These are phyloP conservation scores for Monarda citriodora DNA, from an alignment of 305 asterid genomes.

Conservation along the genomic window DNA sequence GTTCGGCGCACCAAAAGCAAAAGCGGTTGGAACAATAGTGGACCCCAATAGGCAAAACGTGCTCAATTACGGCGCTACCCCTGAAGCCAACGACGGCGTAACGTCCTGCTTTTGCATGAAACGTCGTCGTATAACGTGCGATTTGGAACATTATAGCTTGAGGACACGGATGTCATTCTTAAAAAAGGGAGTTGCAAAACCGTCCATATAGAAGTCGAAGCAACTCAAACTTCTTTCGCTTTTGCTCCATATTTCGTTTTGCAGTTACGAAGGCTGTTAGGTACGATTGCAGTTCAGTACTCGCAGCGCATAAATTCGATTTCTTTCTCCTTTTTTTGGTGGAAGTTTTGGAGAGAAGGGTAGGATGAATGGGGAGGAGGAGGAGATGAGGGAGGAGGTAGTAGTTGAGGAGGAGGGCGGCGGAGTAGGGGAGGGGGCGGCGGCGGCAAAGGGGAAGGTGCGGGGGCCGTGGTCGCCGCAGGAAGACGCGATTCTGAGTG, in stretches of 20 bases:
- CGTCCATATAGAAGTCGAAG: conserved; percentile 26
- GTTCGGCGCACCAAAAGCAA: conserved; percentile 32
- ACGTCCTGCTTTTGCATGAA: background rate
- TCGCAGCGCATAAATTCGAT: conserved; percentile 14
- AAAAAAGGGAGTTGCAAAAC: conserved; percentile 12
- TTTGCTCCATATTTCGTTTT: conserved; percentile 18
- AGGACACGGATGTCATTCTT: conserved; percentile 29
- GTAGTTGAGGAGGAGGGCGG: conserved; percentile 24
- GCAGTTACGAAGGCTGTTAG: conserved; percentile 39
- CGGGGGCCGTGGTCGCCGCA: conserved; percentile 84
- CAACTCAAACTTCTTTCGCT: conserved; percentile 11
- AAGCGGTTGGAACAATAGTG: conserved; percentile 35
- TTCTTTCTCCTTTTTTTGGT: background rate
- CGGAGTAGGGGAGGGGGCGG: conserved; percentile 21
- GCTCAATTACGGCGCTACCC: conserved; percentile 15
- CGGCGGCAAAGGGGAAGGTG: conserved; percentile 37
- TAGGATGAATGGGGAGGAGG: conserved; percentile 17
- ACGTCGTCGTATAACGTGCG: conserved; percentile 6
- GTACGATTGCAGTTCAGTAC: conserved; percentile 29
- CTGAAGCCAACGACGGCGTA: conserved; percentile 11
- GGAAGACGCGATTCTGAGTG: conserved; percentile 58
- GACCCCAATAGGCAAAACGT: conserved; percentile 21
- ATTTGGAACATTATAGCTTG: background rate
- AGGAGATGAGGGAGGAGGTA: conserved; percentile 11
- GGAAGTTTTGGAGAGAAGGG: background rate